Percentiles rank a stretch among this genome's conserved stretches.
These are phyloP conservation scores for Didymella sp. DNA, from an alignment of 2,329 filamentous ascomycete genomes.

Conservation along the genomic window DNA sequence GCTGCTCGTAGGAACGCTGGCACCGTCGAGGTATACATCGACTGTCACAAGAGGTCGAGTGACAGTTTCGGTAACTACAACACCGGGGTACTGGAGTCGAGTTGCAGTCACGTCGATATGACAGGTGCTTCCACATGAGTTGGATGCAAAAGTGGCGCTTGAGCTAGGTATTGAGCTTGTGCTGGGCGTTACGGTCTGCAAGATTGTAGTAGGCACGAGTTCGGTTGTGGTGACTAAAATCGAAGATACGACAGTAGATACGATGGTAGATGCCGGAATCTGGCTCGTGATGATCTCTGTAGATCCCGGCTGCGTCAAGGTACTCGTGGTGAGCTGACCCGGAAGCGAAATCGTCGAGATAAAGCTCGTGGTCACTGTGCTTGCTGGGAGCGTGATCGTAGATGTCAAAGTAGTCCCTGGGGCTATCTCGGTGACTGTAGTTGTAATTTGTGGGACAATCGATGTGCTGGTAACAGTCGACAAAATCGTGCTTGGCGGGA, in stretches of 20 bases:
- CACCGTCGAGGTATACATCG: constrained; percentile 28
- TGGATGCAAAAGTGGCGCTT: constrained; percentile 18
- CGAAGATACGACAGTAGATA: constrained; percentile 28
- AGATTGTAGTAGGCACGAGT: constrained; percentile 32
- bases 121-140: constrained; percentile 38
- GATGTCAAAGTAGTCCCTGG: background rate
- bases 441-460: constrained; percentile 1
- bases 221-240: constrained; percentile 27
- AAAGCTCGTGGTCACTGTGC: constrained; percentile 33
- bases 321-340: constrained; percentile 10
- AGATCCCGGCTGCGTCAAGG: constrained; percentile 21
- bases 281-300: constrained; percentile 36
- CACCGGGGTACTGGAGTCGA: constrained; percentile 37
- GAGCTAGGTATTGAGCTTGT: constrained; percentile 9
- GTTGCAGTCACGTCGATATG: constrained; percentile 44
- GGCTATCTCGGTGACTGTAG: background rate
- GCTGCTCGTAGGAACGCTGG: constrained; percentile 24
- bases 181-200: constrained; percentile 31
- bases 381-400: constrained; percentile 27
- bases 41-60: constrained; percentile 31
- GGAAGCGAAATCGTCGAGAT: constrained; percentile 33
- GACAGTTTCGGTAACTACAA: constrained; percentile 28
- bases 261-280: constrained; percentile 34
- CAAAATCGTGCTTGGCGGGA: constrained; percentile 14
- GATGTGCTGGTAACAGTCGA: constrained; percentile 10